phyloP scores from a whole-genome alignment of 129 eudicot species.

The Logfia minima region DNA sequence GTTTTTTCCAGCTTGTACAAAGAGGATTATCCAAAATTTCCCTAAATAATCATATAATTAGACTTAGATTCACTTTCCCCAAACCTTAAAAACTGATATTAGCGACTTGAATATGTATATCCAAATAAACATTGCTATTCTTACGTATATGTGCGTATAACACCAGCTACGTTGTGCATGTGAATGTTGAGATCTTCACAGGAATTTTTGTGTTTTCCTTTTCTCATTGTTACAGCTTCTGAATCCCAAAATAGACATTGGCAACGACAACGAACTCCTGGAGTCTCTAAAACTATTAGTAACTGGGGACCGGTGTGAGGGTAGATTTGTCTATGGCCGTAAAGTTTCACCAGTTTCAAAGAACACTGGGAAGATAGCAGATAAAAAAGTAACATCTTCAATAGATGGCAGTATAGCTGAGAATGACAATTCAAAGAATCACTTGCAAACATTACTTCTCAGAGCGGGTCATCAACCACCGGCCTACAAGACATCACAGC shows the following conservation, averaged over 20 bases:
- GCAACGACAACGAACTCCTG: conserved; percentile 50
- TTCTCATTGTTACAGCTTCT: conserved; percentile 50
- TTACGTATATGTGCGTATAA: neutral
- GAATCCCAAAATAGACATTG: conserved; percentile 61
- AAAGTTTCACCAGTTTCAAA: conserved; percentile 48
- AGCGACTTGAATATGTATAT: neutral
- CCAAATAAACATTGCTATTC: neutral
- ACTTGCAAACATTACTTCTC: conserved; percentile 71
- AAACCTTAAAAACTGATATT: neutral
- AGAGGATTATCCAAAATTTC: neutral
- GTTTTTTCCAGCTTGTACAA: neutral
- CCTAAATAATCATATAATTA: neutral
- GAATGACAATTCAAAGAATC: conserved; percentile 64
- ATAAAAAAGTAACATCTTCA: neutral
- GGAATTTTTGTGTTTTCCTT: neutral
- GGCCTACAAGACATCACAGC: conserved; percentile 64
- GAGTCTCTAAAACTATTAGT: conserved; percentile 68
- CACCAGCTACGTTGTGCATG: neutral
- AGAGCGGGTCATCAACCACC: conserved; percentile 87
- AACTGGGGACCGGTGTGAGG: conserved; percentile 80
- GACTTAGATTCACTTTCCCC: neutral
- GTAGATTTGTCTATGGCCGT: conserved; percentile 81
- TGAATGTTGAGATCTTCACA: neutral
- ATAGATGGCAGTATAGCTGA: conserved; percentile 33
- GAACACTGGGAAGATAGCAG: conserved; percentile 35